phyloP scores from a whole-genome alignment of 768 basidiomycete species.

The Tubosaeta sp. region DNA sequence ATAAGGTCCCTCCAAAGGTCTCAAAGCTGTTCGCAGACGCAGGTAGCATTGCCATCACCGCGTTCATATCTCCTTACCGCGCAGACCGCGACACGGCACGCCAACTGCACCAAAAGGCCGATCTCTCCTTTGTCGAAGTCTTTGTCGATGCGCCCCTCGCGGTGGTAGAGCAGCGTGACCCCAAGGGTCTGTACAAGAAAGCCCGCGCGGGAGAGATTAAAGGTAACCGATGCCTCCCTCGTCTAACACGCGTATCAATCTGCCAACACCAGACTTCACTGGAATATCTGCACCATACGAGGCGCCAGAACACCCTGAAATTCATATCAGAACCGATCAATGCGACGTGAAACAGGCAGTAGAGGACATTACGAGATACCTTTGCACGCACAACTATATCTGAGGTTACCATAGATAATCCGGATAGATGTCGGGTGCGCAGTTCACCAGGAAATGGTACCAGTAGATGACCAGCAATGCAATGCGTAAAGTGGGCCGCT shows the following conservation, averaged over 20 bases:
- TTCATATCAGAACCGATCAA: slow-evolving; percentile 88
- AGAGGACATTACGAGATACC: slow-evolving; percentile 72
- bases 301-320: slow-evolving; percentile 76
- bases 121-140: slow-evolving; percentile 87
- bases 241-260: slow-evolving; percentile 5
- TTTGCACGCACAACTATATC: slow-evolving; percentile 61
- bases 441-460: slow-evolving; percentile 12
- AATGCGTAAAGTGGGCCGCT: slow-evolving; percentile 3
- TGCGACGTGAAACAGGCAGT: slow-evolving; percentile 76
- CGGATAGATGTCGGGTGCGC: slow-evolving; percentile 7
- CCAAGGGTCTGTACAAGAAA: slow-evolving; percentile 97
- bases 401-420: slow-evolving; percentile 22
- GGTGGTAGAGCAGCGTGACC: slow-evolving; percentile 89
- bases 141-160: slow-evolving; percentile 89
- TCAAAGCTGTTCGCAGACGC: slow-evolving; percentile 92
- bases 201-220: slow-evolving; percentile 94
- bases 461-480: slow-evolving; percentile 17
- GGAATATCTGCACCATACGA: slow-evolving; percentile 98
- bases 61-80: slow-evolving; percentile 98
- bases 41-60: slow-evolving; percentile 81
- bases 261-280: slow-evolving; percentile 75
- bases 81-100: slow-evolving; percentile 82
- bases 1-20: slow-evolving; percentile 50
- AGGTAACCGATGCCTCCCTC: slow-evolving; percentile 46
- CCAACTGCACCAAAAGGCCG: slow-evolving; percentile 67